phyloP scores from a whole-genome alignment of 2,329 filamentous ascomycete species.

The Sarocladium kiliense region DNA sequence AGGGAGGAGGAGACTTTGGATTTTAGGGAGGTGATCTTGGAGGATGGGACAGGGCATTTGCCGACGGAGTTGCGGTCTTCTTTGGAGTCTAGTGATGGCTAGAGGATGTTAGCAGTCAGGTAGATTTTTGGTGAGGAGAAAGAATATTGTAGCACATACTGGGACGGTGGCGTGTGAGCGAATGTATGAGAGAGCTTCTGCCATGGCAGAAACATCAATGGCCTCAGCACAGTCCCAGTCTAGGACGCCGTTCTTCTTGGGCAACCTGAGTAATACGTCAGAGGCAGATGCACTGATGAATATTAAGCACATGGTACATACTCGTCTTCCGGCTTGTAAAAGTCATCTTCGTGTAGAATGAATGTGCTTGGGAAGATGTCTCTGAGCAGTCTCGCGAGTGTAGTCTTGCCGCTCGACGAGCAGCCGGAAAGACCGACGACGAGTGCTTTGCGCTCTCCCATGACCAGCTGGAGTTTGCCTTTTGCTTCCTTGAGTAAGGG shows the following conservation, averaged over 20 bases:
- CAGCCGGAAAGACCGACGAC: constrained; percentile 82
- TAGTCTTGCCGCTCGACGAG: constrained; percentile 93
- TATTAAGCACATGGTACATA: no score
- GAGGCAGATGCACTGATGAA: no score
- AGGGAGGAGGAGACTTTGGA: constrained; percentile 43
- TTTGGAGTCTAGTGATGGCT: constrained; percentile 28
- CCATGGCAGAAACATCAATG: constrained; percentile 66
- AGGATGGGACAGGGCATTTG: constrained; percentile 43
- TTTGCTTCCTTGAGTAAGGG: no score
- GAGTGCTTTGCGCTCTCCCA: constrained; percentile 43
- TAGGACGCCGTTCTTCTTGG: constrained; percentile 54
- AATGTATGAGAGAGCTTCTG: constrained; percentile 64
- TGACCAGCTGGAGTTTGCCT: no score
- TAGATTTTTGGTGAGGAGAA: no score
- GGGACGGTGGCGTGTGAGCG: constrained; percentile 60
- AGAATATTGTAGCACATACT: constrained; percentile 34
- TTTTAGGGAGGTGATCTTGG: constrained; percentile 40
- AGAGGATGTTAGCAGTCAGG: not conserved
- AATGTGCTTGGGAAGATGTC: constrained; percentile 74
- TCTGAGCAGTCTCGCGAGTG: constrained; percentile 76
- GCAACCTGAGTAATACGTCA: constrained; percentile 43
- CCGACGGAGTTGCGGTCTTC: constrained; percentile 61
- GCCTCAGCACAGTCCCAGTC: constrained; percentile 92
- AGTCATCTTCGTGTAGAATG: constrained; percentile 94
- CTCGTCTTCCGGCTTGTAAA: constrained; percentile 77